Conservation (phyloP, 176 grass and related monocot genomes). For the Phyllostachys edulis region DNA sequence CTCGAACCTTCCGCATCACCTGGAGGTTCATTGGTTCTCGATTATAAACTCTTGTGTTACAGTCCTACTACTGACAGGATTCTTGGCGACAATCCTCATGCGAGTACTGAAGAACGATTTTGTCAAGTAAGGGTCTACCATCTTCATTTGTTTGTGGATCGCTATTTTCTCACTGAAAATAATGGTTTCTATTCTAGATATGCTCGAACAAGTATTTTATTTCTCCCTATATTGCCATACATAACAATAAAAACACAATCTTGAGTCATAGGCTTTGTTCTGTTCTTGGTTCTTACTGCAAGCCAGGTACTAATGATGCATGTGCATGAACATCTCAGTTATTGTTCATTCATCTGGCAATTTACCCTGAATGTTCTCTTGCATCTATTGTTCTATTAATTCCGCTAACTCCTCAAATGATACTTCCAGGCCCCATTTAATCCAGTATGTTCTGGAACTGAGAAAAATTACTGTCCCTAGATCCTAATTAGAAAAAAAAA, state of each 20-base stretch:
- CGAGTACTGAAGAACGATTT: slow-evolving; percentile 97
- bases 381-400: background rate
- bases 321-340: background rate
- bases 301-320: background rate
- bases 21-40: slow-evolving; percentile 98
- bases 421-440: background rate
- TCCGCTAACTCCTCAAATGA: background rate
- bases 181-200: background rate
- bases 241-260: background rate
- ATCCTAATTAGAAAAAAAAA: background rate
- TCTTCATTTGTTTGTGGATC: background rate
- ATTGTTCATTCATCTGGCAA: background rate
- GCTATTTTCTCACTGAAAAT: background rate
- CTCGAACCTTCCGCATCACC: slow-evolving; percentile 73
- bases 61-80: slow-evolving; percentile 82
- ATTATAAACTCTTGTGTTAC: slow-evolving; percentile 98
- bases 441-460: background rate
- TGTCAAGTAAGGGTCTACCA: slow-evolving; percentile 62
- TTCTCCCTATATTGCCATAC: background rate
- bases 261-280: background rate
- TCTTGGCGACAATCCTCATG: slow-evolving; percentile 96
- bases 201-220: background rate
- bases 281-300: background rate
- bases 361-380: background rate
- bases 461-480: background rate